phyloP scores from a whole-genome alignment of 116 monocot genomes.

The Trichopus zeylanicus region DNA sequence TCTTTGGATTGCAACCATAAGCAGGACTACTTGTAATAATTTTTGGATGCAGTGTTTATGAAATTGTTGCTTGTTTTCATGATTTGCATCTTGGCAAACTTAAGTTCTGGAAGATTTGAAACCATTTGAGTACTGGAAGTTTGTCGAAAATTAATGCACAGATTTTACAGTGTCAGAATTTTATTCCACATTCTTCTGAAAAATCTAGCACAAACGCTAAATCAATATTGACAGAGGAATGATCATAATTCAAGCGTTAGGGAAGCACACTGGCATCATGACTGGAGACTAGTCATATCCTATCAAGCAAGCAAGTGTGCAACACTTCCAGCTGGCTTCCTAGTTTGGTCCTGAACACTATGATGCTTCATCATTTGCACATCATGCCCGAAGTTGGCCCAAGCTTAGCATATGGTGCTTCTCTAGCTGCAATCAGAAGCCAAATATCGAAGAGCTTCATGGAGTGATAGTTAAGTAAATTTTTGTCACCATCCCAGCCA shows the following conservation, averaged over 20 bases:
- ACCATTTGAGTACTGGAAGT: not conserved
- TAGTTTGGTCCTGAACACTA: constrained; percentile 37
- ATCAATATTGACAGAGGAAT: not conserved
- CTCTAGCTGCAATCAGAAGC: constrained; percentile 51
- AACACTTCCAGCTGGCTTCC: constrained; percentile 29
- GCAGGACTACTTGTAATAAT: too few species aligned
- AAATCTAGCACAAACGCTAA: too few species aligned
- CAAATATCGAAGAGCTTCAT: not conserved
- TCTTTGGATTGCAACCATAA: too few species aligned
- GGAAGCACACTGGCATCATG: too few species aligned
- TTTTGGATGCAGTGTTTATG: too few species aligned
- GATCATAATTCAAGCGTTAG: not conserved
- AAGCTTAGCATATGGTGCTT: constrained; percentile 91
- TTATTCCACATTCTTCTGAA: too few species aligned
- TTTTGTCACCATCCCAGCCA: too few species aligned
- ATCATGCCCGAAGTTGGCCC: constrained; percentile 57
- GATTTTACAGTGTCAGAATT: not conserved
- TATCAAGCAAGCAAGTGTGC: constrained; percentile 38
- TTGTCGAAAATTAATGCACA: not conserved
- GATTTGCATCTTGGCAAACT: not conserved
- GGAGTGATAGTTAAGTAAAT: too few species aligned
- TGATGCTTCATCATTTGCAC: constrained; percentile 74
- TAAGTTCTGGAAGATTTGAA: not conserved
- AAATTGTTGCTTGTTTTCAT: not conserved
- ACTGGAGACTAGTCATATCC: not conserved